These are phyloP conservation scores for Corchorus capsularis DNA, from an alignment of 345 rosid species.

Conservation along the genomic window DNA sequence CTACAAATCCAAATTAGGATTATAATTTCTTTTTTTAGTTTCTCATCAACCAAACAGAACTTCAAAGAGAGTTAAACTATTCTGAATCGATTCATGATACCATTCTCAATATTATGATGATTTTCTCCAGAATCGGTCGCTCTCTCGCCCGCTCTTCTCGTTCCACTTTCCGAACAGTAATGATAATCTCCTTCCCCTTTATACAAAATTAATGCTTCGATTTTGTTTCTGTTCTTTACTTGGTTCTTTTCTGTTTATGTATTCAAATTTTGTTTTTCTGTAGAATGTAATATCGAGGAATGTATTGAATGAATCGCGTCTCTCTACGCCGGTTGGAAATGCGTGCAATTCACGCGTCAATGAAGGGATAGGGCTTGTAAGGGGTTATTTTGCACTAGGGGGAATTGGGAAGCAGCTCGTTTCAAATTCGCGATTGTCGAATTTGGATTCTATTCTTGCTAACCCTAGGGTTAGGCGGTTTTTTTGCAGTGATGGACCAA, in stretches of 20 bases:
- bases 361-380: slow-evolving; percentile 31
- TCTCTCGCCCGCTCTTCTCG: slow-evolving; percentile 29
- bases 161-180: slow-evolving; percentile 28
- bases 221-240: not conserved
- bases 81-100: slow-evolving; percentile 19
- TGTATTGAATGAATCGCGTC: slow-evolving; percentile 8
- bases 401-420: slow-evolving; percentile 39
- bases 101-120: slow-evolving; percentile 21
- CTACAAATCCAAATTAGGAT: not conserved
- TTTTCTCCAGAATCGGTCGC: slow-evolving; percentile 36
- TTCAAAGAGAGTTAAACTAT: not conserved
- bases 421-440: slow-evolving; percentile 19
- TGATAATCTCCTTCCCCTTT: not conserved
- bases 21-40: not conserved
- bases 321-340: not conserved
- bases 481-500: slow-evolving; percentile 37
- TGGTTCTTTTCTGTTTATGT: not conserved
- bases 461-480: slow-evolving; percentile 41
- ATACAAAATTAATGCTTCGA: too few species aligned
- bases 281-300: slow-evolving; percentile 27
- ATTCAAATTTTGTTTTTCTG: not conserved
- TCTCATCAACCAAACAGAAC: not conserved
- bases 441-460: slow-evolving; percentile 32
- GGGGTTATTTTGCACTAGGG: slow-evolving; percentile 32
- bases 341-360: slow-evolving; percentile 26